Conservation (phyloP, 805 yeast species). For the Candida alai region DNA sequence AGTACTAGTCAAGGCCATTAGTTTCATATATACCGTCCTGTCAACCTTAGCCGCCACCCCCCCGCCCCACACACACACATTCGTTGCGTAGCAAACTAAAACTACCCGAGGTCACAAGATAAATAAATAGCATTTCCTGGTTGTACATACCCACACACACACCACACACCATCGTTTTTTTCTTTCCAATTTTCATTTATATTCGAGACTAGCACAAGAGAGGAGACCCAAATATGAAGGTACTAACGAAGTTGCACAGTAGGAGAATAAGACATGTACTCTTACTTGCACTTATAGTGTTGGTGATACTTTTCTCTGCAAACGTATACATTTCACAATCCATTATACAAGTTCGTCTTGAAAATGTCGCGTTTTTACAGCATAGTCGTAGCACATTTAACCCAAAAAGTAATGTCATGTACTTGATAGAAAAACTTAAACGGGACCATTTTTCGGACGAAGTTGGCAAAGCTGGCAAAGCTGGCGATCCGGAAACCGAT, state of each 20-base stretch:
- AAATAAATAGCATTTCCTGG: neutral
- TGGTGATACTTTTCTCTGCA: conserved; percentile 4
- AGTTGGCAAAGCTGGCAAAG: too few relatives aligned
- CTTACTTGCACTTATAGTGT: conserved; percentile 10
- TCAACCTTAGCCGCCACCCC: too few relatives aligned
- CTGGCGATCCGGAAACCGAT: neutral
- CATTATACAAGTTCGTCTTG: conserved; percentile 21
- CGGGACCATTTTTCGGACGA: too few relatives aligned
- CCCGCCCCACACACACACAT: neutral
- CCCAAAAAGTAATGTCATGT: conserved; percentile 19
- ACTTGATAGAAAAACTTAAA: conserved; percentile 6
- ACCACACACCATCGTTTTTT: neutral
- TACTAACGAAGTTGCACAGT: conserved; percentile 16
- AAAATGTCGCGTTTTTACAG: conserved; percentile 19
- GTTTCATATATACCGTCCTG: too few relatives aligned
- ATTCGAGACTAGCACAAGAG: too few relatives aligned
- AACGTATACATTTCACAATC: neutral
- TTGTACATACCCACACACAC: neutral
- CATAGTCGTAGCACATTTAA: conserved; percentile 21
- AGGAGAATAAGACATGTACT: conserved; percentile 16
- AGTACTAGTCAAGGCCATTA: too few relatives aligned
- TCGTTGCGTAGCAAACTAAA: neutral
- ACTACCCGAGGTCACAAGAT: neutral
- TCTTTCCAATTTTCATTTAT: too few relatives aligned
- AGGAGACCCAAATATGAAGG: conserved; percentile 5